phyloP scores from a whole-genome alignment of 78 protist species.

The Dictyostelium firmibasis region DNA sequence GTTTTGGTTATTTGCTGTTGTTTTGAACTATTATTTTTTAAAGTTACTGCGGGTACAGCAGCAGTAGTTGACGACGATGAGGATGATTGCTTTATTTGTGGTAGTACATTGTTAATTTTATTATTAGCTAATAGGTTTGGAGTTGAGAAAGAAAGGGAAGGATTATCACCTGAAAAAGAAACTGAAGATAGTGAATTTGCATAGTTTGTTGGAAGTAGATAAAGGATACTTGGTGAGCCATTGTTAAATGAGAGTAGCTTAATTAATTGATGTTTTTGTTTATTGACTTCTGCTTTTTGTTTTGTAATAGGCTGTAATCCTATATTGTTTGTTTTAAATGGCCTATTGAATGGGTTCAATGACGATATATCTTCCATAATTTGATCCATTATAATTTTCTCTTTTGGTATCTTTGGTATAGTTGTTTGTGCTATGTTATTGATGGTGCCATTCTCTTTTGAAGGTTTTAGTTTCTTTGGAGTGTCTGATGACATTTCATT shows the following conservation, averaged over 20 bases:
- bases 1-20: background rate
- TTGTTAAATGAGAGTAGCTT: background rate
- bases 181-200: background rate
- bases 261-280: background rate
- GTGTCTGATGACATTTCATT: background rate
- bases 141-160: background rate
- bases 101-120: background rate
- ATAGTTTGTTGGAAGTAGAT: background rate
- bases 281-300: background rate
- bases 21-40: background rate
- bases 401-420: background rate
- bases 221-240: background rate
- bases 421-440: background rate
- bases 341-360: background rate
- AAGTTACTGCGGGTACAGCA: background rate
- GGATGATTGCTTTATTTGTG: background rate
- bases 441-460: background rate
- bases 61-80: too few relatives aligned
- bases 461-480: background rate
- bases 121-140: background rate
- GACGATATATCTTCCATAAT: constrained; percentile 1
- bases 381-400: background rate
- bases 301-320: constrained; percentile 13
- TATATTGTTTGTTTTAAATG: background rate
- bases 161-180: background rate